These are phyloP conservation scores for Polytrichum formosum DNA, from an alignment of 225 moss, liverwort and hornwort genomes.

Conservation along the genomic window DNA sequence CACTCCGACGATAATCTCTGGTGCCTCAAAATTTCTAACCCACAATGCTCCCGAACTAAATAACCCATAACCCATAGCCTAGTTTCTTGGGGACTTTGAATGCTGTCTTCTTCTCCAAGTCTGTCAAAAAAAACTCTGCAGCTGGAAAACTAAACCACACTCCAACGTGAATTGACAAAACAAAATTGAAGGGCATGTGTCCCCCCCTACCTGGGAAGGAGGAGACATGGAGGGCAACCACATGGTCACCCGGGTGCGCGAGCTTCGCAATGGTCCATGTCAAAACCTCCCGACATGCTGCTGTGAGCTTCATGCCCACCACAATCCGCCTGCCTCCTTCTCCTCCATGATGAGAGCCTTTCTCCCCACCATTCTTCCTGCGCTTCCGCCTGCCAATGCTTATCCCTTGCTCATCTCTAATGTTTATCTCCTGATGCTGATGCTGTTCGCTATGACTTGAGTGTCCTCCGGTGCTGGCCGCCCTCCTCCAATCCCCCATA, in stretches of 20 bases:
- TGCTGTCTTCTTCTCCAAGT: too few species aligned
- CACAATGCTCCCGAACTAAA: too few species aligned
- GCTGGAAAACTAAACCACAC: too few species aligned
- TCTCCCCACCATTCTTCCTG: conserved; percentile 32
- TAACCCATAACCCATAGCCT: too few species aligned
- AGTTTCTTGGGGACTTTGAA: too few species aligned
- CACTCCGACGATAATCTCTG: too few species aligned
- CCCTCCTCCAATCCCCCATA: conserved; percentile 34
- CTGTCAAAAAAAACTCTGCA: too few species aligned
- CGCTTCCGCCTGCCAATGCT: conserved; percentile 36
- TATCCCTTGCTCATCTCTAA: neutral
- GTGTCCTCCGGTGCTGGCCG: conserved; percentile 12
- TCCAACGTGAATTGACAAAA: too few species aligned
- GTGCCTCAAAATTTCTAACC: too few species aligned
- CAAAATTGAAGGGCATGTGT: too few species aligned
- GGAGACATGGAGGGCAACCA: conserved; percentile 60
- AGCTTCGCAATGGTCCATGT: conserved; percentile 63
- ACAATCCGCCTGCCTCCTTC: conserved; percentile 39
- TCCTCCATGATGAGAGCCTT: neutral
- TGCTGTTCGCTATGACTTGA: conserved; percentile 9
- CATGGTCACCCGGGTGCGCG: conserved; percentile 61
- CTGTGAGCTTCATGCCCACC: conserved; percentile 58
- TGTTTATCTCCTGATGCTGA: conserved; percentile 35
- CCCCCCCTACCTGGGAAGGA: conserved; percentile 5
- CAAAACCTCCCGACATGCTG: conserved; percentile 54